Base-by-base conservation (phyloP, 768 basidiomycete genomes). In the Collybia sp. region DNA sequence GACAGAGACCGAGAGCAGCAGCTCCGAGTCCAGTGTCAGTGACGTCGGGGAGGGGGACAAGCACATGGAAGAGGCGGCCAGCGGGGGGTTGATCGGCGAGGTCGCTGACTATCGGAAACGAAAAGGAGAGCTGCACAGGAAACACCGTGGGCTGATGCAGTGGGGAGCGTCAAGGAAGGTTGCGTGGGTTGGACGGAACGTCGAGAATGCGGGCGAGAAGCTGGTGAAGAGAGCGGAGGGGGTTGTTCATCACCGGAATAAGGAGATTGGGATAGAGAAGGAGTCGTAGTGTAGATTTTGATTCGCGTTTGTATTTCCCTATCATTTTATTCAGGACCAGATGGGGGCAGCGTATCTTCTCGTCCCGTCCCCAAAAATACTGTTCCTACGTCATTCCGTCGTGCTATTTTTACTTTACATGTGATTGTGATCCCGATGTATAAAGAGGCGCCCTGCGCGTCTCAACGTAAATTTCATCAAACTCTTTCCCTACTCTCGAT, bases 141-240 rank as follows among this genome's bases (percentile, higher is more conserved):
- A 79, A 53, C 76, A 85, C 55, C 72, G 78, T 4, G 82, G 83
- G 2, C 59, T 85, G 40, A 80, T 83, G 78, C 82, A 83, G 59
- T 74, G 75, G 62, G 74, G 76, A 50, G 71, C 70, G 6, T 70
- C 68, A 45, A 66, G 83, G 45, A 82, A 80, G 13, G 66, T 79
- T 19, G 72, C 71, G 39, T 81, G 77, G 73, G 54, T 80, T 38
- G 79, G 75, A 46, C 72, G 75, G 52, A 73, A 70, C 31, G 57
- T 80, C 1, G 73, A 77, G 50, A 64, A 71, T 12, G 66, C 68
- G 35, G 67, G 64, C 6, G 67, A 63, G 30, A 66, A 65, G 19
- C 40, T 74, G 5, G 69, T 69, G 33, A 59, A 66, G 37, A 70
- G 68, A 55, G 63, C 78, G 40, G 68, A 65, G 45, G 59, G 64